Base-by-base conservation (phyloP, 2,329 filamentous ascomycete species). In the Coniella vitis region DNA sequence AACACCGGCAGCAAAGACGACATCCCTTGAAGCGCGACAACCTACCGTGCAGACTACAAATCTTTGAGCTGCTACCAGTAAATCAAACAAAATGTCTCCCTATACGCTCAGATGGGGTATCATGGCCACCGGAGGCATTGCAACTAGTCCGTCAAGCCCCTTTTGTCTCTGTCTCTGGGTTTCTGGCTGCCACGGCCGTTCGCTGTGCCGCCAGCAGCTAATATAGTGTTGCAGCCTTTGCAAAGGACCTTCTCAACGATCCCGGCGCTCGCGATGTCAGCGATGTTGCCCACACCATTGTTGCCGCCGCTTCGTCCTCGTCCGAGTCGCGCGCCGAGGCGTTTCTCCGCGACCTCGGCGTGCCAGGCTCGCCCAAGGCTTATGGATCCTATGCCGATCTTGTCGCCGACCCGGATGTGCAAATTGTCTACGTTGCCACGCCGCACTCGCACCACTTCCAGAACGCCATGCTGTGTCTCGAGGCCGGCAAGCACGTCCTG, bases 381-480 rank as follows among this genome's bases (percentile, higher is more conserved):
- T 94, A 95, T 63, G 87, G 85, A 51, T 87, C 84, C 10, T 95
- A 95, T 67, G 76, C 83, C 54, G 86, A 90, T 63, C 78, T 95
- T 22, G 88, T 91, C 21, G 76, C 78, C 44, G 87, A 95, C 63
- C 71, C 84, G 7, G 78, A 87, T 59, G 78, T 95, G 56, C 87
- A 95, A 65, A 87, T 94, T 58, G 69, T 95, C 68, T 95, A 95
- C 66, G 80, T 95, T 48, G 89, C 88, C 20, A 95, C 90, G 4
- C 90, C 90, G 14, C 90, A 95, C 70, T 90, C 86, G 59, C 90
- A 95, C 66, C 90, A 95, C 71, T 95, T 90, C 71, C 88, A 94
- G 65, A 91, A 95, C 68, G 79, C 81, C 55, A 87, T 90, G 79
- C 77, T 94, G n/a, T 86, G 83, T 38, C 74, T 95, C 35, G 78